Conservation (phyloP, 2,329 filamentous ascomycete genomes). For the Zymoseptoria crescenta region DNA sequence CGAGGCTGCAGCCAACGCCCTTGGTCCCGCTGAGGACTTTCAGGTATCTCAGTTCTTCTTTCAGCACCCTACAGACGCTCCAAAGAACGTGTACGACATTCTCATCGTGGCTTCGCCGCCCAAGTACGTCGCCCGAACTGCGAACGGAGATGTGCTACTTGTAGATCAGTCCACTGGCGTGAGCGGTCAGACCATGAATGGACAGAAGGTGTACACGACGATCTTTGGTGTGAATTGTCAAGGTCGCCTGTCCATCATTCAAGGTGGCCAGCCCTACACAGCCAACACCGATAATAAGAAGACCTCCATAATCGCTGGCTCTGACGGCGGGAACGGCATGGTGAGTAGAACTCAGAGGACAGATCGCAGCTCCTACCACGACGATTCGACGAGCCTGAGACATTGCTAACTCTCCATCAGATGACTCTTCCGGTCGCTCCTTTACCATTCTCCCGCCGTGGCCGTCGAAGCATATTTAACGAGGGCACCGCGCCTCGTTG, state of each 20-base stretch:
- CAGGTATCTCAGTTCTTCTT: conserved; percentile 2
- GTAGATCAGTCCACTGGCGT: conserved; percentile 4
- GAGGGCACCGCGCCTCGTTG: conserved; percentile 1
- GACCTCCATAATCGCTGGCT: neutral
- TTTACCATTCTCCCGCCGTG: neutral
- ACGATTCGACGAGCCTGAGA: too few species aligned
- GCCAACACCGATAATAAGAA: neutral
- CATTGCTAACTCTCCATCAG: neutral
- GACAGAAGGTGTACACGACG: conserved; percentile 2
- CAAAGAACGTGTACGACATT: conserved; percentile 4
- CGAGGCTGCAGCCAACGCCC: conserved; percentile 4
- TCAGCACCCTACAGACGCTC: conserved; percentile 1
- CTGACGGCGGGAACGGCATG: neutral
- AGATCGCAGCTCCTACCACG: too few species aligned
- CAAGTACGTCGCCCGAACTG: conserved; percentile 3
- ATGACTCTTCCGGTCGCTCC: neutral
- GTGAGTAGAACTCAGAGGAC: neutral
- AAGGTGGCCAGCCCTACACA: neutral
- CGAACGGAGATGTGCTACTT: conserved; percentile 1
- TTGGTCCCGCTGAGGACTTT: conserved; percentile 3
- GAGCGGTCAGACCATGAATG: neutral
- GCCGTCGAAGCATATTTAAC: neutral
- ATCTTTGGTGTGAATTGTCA: conserved; percentile 6
- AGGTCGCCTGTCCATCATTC: conserved; percentile 2
- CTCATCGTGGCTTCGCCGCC: conserved; percentile 1